Percentiles rank a stretch among this genome's conserved stretches.
Evolutionary conservation across 1,139 yeast species (phyloP).

Genomic region (Sugiyamaella paludigena): DNA sequence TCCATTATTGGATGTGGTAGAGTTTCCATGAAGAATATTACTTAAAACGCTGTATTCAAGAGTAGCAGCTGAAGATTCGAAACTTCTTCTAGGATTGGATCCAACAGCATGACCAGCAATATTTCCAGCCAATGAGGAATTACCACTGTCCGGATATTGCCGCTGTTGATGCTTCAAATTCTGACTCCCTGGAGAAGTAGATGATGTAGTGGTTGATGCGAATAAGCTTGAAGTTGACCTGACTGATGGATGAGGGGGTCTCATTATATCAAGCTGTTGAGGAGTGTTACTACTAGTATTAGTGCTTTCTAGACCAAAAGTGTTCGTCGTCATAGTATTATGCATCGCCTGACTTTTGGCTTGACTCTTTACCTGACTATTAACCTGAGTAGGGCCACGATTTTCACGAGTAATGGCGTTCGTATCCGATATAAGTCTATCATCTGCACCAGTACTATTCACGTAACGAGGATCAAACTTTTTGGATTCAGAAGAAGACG

Average conservation of each 20-base stretch:
- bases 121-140: not conserved
- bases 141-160: not conserved
- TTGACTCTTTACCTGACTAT: too few species aligned
- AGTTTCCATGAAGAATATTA: slow-evolving; percentile 50
- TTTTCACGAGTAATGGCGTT: not conserved
- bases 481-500: slow-evolving; percentile 20
- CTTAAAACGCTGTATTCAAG: slow-evolving; percentile 76
- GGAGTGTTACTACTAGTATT: too few species aligned
- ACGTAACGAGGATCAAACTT: slow-evolving; percentile 26
- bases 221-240: slow-evolving; percentile 3
- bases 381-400: not conserved
- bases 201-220: not conserved
- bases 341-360: too few species aligned
- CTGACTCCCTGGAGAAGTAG: slow-evolving; percentile 1
- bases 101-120: not conserved
- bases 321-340: too few species aligned
- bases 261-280: slow-evolving; percentile 6
- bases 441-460: not conserved
- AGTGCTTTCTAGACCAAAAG: too few species aligned
- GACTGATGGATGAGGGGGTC: slow-evolving; percentile 8
- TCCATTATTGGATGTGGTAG: slow-evolving; percentile 31
- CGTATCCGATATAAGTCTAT: not conserved
- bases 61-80: slow-evolving; percentile 75
- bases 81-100: slow-evolving; percentile 25
- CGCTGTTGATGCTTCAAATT: not conserved